A percentile compares a stretch with the other conserved stretches of the same genome.
These are phyloP conservation scores for Trametes punicea DNA, from an alignment of 768 basidiomycete genomes.

Conservation along the genomic window DNA sequence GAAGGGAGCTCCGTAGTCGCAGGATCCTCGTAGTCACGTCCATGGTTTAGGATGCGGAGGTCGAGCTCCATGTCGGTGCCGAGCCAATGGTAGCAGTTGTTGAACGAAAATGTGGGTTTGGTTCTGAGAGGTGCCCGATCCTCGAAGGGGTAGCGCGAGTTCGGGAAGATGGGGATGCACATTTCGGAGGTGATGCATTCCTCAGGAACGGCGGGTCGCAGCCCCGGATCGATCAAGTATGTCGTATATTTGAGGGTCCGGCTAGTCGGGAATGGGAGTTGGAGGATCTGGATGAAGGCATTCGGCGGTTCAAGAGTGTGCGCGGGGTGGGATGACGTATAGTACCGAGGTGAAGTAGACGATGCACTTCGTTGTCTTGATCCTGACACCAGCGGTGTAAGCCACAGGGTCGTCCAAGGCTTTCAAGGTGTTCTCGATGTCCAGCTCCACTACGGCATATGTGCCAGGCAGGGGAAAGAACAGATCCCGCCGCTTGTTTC, in stretches of 20 bases:
- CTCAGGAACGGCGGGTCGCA: background rate
- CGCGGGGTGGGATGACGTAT: background rate
- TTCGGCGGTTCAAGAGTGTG: no score
- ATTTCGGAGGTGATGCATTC: background rate
- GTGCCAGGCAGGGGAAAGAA: background rate
- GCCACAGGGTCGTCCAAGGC: background rate
- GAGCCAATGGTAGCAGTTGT: conserved; percentile 11
- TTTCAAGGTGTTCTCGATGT: background rate
- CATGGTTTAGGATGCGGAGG: background rate
- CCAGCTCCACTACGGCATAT: background rate
- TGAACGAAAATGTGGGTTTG: background rate
- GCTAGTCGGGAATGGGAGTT: background rate
- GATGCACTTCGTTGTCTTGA: background rate
- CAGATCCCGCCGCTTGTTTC: background rate
- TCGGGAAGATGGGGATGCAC: conserved; percentile 3
- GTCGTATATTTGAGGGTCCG: background rate
- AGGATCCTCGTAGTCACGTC: background rate
- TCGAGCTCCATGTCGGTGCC: background rate
- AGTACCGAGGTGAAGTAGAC: background rate
- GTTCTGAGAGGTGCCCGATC: background rate
- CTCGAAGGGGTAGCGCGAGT: background rate
- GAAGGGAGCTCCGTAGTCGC: background rate
- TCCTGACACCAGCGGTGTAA: background rate
- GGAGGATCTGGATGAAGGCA: background rate
- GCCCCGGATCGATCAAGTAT: background rate